Evolutionary conservation across 75 land plant species (phyloP).

Genomic region (Pseudotsuga menziesii): DNA sequence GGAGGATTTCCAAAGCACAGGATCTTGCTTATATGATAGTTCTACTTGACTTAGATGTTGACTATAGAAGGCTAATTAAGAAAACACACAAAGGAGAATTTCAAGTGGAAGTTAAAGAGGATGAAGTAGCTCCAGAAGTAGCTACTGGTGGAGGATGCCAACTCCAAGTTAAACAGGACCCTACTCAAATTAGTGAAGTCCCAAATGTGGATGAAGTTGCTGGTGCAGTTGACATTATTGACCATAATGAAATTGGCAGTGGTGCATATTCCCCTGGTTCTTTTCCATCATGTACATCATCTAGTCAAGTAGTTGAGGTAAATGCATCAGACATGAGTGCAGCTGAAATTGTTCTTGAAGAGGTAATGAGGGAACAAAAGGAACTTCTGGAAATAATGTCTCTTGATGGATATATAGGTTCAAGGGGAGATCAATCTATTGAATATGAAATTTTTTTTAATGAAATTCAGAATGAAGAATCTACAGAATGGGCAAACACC

Average conservation of each 20-base stretch:
- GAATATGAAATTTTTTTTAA: not conserved
- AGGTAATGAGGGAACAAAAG: slow-evolving; percentile 6
- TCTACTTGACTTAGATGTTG: slow-evolving; percentile 75
- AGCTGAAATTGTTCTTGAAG: not conserved
- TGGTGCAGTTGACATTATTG: not conserved
- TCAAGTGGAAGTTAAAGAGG: slow-evolving; percentile 62
- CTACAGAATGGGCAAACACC: not conserved
- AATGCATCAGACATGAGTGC: not conserved
- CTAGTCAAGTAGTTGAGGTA: not conserved
- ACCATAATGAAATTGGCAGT: not conserved
- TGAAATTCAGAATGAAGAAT: not conserved
- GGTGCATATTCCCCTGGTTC: not conserved
- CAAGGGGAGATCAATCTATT: slow-evolving; percentile 15
- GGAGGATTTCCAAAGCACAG: slow-evolving; percentile 96
- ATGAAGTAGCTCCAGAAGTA: no score
- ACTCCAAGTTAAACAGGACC: slow-evolving; percentile 1
- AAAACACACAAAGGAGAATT: slow-evolving; percentile 98
- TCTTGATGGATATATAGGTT: slow-evolving; percentile 75
- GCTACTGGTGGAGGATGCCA: slow-evolving; percentile 31
- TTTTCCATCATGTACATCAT: not conserved
- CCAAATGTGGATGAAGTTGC: not conserved
- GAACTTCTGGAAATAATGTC: slow-evolving; percentile 55
- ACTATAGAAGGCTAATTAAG: slow-evolving; percentile 70
- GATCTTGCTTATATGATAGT: slow-evolving; percentile 91
- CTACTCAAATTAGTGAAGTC: not conserved